Conservation (phyloP, 1,139 yeast genomes). For the Pichia sp. region DNA sequence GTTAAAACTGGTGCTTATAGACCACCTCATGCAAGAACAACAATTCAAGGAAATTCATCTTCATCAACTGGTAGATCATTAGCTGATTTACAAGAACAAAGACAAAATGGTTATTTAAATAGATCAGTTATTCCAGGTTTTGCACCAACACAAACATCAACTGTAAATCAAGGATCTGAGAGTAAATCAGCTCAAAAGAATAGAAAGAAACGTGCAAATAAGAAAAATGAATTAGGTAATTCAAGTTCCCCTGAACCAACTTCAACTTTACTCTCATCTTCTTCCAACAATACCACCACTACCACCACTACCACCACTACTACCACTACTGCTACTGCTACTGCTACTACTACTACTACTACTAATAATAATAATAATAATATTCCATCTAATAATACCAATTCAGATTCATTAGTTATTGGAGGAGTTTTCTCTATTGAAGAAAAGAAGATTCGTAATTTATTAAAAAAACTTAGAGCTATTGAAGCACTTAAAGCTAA, state of each 20-base stretch:
- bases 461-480: constrained; percentile 88
- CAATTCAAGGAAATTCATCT: neutral
- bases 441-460: constrained; percentile 86
- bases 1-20: constrained; percentile 20
- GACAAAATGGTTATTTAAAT: constrained; percentile 16
- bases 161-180: constrained; percentile 31
- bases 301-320: constrained; percentile 6
- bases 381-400: neutral
- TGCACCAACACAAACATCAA: constrained; percentile 17
- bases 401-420: constrained; percentile 33
- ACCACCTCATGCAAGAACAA: constrained; percentile 30
- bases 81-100: constrained; percentile 50
- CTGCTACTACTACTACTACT: constrained; percentile 11
- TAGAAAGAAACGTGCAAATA: constrained; percentile 73
- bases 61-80: constrained; percentile 38
- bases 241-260: constrained; percentile 8
- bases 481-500: constrained; percentile 83
- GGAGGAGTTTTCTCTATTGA: constrained; percentile 67
- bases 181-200: constrained; percentile 58
- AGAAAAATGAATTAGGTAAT: constrained; percentile 33
- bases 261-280: too few relatives aligned
- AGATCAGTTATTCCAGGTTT: constrained; percentile 15
- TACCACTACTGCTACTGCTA: constrained; percentile 15
- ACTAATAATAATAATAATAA: neutral
- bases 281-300: constrained; percentile 2